Evolutionary conservation across 192 early-diverging fungal species (phyloP), one percentile per base, ranked within the genome.

Genomic region (Podila clonocystis): DNA sequence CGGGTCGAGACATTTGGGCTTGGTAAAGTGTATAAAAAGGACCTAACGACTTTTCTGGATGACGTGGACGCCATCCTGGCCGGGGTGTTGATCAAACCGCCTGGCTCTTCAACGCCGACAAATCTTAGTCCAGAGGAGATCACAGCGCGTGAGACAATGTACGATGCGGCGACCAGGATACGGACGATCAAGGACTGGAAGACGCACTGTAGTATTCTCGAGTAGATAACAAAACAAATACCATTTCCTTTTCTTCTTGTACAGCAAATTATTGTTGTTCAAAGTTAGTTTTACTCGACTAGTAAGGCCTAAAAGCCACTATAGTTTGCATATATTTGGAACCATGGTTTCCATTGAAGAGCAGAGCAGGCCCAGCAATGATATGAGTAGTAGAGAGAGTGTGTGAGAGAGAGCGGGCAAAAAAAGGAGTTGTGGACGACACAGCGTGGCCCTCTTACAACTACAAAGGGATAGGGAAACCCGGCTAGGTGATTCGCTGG

Each of bases 1-100:
- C 65, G 77, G 17, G 77, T 80, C 2, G 70, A 80, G 57, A 73
- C 67, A 0, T 80, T 69, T 69, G 77, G 77, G 8, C 45, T 80
- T 12, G 77, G 77, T 0, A 80, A 80, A 48, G 77, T 80, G 2
- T 80, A 80, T 48, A 80, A 73, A 49, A 80, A 80, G 55, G 77
- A 80, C n/a, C 12, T 80, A n/a, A 63, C n/a, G 11, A 3, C 50
- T 1, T 73, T 80, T 45, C 36, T 80, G 33, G 61, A 80, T 17
- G 71, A 73, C 45, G 67, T 80, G 9, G 71, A 80, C 26, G 67
- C 36, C 26, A 33, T 80, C 2, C 15, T 80, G 49, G 57, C 60
- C 1, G 77, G 77, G 2, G 26, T 80, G 0, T 61, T 64, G 29
- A 69, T 59, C 7, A 38, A 61, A 22, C 77, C 70, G 5, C 24